These are phyloP conservation scores for Lactifluus subvellereus DNA, from an alignment of 768 basidiomycete species.

Conservation along the genomic window DNA sequence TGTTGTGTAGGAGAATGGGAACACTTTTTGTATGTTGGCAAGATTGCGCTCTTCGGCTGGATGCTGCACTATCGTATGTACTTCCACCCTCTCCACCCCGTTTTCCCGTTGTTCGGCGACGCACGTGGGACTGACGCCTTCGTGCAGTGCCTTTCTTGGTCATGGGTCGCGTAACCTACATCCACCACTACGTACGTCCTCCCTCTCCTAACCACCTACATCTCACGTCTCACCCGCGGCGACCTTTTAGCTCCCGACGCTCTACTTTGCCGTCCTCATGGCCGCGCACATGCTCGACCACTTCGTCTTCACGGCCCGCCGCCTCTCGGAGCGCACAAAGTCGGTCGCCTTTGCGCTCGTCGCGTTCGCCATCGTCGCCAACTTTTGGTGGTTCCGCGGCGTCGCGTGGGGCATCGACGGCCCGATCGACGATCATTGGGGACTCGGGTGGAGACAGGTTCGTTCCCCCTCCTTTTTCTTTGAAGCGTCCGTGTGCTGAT, in stretches of 20 bases:
- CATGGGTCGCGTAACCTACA: conserved; percentile 96
- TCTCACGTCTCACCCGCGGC: neutral
- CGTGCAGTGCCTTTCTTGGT: conserved; percentile 85
- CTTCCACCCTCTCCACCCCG: neutral
- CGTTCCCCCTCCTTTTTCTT: conserved; percentile 21
- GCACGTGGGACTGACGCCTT: neutral
- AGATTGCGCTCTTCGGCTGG: conserved; percentile 92
- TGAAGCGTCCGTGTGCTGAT: neutral
- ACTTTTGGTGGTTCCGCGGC: conserved; percentile 94
- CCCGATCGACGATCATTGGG: conserved; percentile 72
- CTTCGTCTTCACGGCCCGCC: conserved; percentile 76
- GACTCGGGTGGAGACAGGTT: conserved; percentile 71
- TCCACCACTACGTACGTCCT: conserved; percentile 86
- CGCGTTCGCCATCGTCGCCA: conserved; percentile 54
- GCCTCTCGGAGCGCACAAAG: conserved; percentile 60
- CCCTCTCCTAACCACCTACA: neutral
- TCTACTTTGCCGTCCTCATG: conserved; percentile 97
- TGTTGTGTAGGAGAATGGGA: conserved; percentile 74
- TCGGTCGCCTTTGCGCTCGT: conserved; percentile 61
- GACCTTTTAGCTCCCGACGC: conserved; percentile 68
- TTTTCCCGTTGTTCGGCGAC: neutral
- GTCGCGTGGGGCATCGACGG: conserved; percentile 92
- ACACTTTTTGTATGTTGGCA: conserved; percentile 87
- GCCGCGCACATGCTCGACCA: conserved; percentile 87
- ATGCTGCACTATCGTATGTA: conserved; percentile 77